Base-by-base conservation (phyloP, 352 stramenopile species). In the Pythium aphanidermatum region DNA sequence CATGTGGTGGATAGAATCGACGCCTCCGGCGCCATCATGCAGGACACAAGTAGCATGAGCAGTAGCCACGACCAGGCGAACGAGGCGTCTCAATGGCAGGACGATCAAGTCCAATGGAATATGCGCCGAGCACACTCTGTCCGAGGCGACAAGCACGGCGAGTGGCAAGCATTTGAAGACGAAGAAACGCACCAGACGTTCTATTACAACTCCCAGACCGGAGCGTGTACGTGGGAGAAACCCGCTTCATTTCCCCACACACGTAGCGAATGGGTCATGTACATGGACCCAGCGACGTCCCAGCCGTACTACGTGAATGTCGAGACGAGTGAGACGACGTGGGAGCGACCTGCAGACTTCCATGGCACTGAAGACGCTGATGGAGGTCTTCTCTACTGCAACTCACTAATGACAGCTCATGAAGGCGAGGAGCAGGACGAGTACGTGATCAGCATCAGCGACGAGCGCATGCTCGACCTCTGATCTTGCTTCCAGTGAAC, bases 151-250 rank as follows among this genome's bases (percentile, higher is more conserved):
- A 56, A 46, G 30, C 41, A 52, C 4, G 55, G 58, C 29, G 59
- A 54, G 20, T 90, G 80, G 80, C 63, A 80, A 32, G 65, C 64
- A 34, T 77, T 81, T 35, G 55, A 85, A 34, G 77, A 92, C 40
- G 46, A 71, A 7, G 58, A 57, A 11, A 81, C 53, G n/a, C 62
- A 70, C 6, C 62, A 73, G 23, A 56, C 58, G 31, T 92, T 80
- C 46, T 89, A 89, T 58, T 86, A 83, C 60, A 89, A 90, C 55
- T 39, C 52, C 4, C 14, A 37, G 33, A 87, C 77, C 0, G 62
- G 70, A 11, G 74, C 82, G 51, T 77, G 70, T 38, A 67, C 70
- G 26, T 92, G 80, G 80, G 64, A 68, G 17, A 32, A 39, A 19
- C 78, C 74, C 2, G 2, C 21, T 1, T 52, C 36, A 19, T 52